Conservation (phyloP, 2,329 filamentous ascomycete genomes). For the Sarocladiaceae sp. region DNA sequence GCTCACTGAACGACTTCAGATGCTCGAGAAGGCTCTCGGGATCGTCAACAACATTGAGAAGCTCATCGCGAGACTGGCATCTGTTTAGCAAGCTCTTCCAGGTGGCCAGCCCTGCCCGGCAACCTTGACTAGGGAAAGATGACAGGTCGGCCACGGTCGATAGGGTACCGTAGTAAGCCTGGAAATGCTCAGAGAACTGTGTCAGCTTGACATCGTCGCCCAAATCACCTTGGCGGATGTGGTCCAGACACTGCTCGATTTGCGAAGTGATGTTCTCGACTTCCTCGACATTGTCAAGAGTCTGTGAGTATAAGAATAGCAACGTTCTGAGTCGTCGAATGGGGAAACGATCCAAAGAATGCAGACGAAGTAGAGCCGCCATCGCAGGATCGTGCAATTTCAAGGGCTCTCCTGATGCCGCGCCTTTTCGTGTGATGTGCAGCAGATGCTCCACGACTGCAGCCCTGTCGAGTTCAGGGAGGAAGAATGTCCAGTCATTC, state of each 20-base stretch:
- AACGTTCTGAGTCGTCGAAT: slow-evolving; percentile 47
- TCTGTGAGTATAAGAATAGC: slow-evolving; percentile 40
- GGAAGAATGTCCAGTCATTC: slow-evolving; percentile 49
- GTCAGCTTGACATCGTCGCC: slow-evolving; percentile 39
- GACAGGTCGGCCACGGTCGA: slow-evolving; percentile 25
- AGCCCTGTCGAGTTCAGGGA: slow-evolving; percentile 45
- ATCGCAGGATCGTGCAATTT: slow-evolving; percentile 39
- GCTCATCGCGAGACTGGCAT: slow-evolving; percentile 31
- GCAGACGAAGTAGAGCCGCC: slow-evolving; percentile 41
- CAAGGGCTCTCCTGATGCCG: slow-evolving; percentile 26
- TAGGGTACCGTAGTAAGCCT: slow-evolving; percentile 38
- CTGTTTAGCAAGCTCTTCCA: slow-evolving; percentile 39
- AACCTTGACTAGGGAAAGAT: slow-evolving; percentile 22
- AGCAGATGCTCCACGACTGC: slow-evolving; percentile 57
- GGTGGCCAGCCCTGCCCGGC: slow-evolving; percentile 29
- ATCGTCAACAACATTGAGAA: slow-evolving; percentile 42
- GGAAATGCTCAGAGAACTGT: slow-evolving; percentile 42
- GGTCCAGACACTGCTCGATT: slow-evolving; percentile 29
- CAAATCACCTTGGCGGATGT: slow-evolving; percentile 28
- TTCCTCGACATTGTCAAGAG: slow-evolving; percentile 37
- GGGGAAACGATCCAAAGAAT: slow-evolving; percentile 43
- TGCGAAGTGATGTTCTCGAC: slow-evolving; percentile 33
- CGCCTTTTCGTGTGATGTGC: slow-evolving; percentile 33
- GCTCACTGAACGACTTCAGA: slow-evolving; percentile 44
- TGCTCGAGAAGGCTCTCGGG: slow-evolving; percentile 41